Conservation (phyloP, 2,329 filamentous ascomycete species). For the Claviceps digitariae region DNA sequence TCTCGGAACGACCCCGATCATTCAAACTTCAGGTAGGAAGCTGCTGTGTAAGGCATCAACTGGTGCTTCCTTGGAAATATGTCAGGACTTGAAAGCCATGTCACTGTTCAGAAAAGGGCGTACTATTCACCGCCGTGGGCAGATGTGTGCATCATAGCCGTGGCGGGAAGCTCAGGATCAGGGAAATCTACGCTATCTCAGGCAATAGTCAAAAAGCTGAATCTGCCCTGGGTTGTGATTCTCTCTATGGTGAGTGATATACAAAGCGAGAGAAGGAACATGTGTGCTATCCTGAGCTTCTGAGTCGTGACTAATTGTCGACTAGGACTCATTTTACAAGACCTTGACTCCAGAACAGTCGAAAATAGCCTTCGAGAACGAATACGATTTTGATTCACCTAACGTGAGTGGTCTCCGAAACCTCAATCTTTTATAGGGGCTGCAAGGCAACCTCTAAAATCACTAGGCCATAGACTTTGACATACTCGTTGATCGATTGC, state of each 20-base stretch:
- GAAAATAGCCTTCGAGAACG: constrained; percentile 68
- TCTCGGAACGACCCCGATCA: not conserved
- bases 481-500: constrained; percentile 61
- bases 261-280: not conserved
- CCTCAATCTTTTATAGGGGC: not conserved
- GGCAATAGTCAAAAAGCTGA: constrained; percentile 79
- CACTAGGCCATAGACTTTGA: constrained; percentile 80
- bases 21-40: not conserved
- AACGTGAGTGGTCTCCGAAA: constrained; percentile 31
- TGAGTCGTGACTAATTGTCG: constrained; percentile 11
- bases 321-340: constrained; percentile 96
- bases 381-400: constrained; percentile 93
- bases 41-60: not conserved
- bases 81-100: constrained; percentile 25
- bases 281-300: not conserved
- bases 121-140: constrained; percentile 94
- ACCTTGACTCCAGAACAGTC: constrained; percentile 68
- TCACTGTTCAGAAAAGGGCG: constrained; percentile 42
- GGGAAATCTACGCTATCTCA: constrained; percentile 87
- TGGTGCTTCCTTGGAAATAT: constrained; percentile 9
- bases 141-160: constrained; percentile 89
- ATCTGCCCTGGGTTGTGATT: constrained; percentile 95
- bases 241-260: constrained; percentile 65
- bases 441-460: not conserved
- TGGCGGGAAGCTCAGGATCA: constrained; percentile 90